Evolutionary conservation across 1,284 basidiomycete genomes (phyloP).

Genomic region (Melampsora americana): DNA sequence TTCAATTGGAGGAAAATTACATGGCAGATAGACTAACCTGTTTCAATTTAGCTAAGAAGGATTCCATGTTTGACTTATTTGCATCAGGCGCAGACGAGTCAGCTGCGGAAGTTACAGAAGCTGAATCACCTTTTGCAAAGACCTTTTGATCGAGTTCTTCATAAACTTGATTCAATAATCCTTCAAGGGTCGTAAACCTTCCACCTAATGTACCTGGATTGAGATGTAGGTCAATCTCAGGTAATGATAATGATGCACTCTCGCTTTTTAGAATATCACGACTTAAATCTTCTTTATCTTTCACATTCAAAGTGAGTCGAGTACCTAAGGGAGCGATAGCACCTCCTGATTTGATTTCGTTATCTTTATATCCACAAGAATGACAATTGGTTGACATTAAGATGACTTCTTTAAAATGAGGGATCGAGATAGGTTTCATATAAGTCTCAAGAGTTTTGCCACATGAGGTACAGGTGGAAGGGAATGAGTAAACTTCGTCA

Average conservation of each 20-base stretch:
- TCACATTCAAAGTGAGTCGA: slow-evolving; percentile 80
- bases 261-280: slow-evolving; percentile 94
- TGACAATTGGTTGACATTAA: slow-evolving; percentile 99
- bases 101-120: slow-evolving; percentile 46
- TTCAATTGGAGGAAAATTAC: not conserved
- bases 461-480: slow-evolving; percentile 83
- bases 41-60: slow-evolving; percentile 76
- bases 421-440: slow-evolving; percentile 96
- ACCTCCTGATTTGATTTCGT: slow-evolving; percentile 91
- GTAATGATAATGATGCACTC: slow-evolving; percentile 82
- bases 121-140: slow-evolving; percentile 73
- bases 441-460: slow-evolving; percentile 75
- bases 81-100: slow-evolving; percentile 45
- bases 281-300: slow-evolving; percentile 88
- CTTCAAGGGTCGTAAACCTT: slow-evolving; percentile 96
- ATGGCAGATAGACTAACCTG: slow-evolving; percentile 64
- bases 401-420: slow-evolving; percentile 97
- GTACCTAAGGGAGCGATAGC: slow-evolving; percentile 83
- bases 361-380: slow-evolving; percentile 89
- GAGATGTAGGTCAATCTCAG: slow-evolving; percentile 90
- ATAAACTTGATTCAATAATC: slow-evolving; percentile 88
- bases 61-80: slow-evolving; percentile 63
- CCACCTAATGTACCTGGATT: slow-evolving; percentile 93
- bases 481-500: slow-evolving; percentile 89
- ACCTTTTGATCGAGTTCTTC: slow-evolving; percentile 90